Conservation (phyloP, 2,329 filamentous ascomycete species). For the Arthrobotrys musiformis region DNA sequence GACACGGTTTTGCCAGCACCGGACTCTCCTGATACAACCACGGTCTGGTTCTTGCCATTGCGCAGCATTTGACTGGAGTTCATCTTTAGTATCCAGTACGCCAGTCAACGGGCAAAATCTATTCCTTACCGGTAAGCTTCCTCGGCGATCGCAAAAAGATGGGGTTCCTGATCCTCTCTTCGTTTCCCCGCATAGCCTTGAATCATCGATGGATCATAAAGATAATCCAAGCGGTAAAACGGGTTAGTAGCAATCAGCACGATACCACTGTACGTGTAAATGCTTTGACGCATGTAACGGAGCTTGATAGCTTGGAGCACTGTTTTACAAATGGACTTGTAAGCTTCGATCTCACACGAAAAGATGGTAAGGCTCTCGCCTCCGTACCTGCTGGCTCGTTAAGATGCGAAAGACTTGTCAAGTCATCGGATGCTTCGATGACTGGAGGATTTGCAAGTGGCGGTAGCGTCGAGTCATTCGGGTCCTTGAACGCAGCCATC, state of each 20-base stretch:
- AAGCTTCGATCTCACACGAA: background rate
- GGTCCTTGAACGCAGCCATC: conserved; percentile 77
- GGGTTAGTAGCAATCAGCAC: conserved; percentile 98
- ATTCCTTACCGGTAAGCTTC: conserved; percentile 89
- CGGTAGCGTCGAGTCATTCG: conserved; percentile 80
- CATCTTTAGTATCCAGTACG: background rate
- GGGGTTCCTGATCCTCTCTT: conserved; percentile 93
- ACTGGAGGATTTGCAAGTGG: conserved; percentile 98
- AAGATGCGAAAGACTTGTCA: conserved; percentile 96
- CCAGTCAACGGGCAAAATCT: background rate
- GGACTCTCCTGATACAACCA: conserved; percentile 98
- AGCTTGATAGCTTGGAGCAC: conserved; percentile 97
- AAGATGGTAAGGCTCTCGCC: background rate
- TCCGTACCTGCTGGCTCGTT: conserved; percentile 93
- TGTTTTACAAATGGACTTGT: conserved; percentile 64
- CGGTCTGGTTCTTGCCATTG: conserved; percentile 94
- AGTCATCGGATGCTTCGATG: conserved; percentile 97
- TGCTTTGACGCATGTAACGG: conserved; percentile 97
- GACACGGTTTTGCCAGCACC: conserved; percentile 99
- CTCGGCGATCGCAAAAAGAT: conserved; percentile 98
- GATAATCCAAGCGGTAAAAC: conserved; percentile 94
- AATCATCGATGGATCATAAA: conserved; percentile 99
- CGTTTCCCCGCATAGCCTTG: conserved; percentile 98
- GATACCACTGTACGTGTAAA: conserved; percentile 99
- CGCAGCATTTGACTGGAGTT: conserved; percentile 87